Conservation (phyloP, 352 stramenopile genomes). For the Pythium guiyangense region DNA sequence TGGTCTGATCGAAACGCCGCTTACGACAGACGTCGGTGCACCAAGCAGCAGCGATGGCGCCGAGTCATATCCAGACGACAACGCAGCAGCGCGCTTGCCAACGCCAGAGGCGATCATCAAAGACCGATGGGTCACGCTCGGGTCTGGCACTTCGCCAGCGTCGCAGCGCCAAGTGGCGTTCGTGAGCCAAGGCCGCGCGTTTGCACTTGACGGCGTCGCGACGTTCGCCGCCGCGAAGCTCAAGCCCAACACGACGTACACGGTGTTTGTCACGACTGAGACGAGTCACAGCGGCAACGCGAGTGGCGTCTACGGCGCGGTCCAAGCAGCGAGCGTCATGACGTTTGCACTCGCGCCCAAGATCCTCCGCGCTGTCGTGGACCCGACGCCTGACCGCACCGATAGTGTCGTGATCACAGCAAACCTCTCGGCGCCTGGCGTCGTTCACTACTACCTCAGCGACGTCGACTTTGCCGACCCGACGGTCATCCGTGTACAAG, state of each 20-base stretch:
- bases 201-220: background rate
- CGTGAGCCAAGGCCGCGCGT: constrained; percentile 4
- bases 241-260: constrained; percentile 51
- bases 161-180: constrained; percentile 5
- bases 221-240: constrained; percentile 23
- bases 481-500: constrained; percentile 30
- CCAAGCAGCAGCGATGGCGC: background rate
- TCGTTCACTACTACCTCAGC: constrained; percentile 70
- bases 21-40: background rate
- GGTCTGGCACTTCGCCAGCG: background rate
- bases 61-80: background rate
- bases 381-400: constrained; percentile 31
- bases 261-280: constrained; percentile 45
- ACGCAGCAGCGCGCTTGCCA: background rate
- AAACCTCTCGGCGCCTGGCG: constrained; percentile 61
- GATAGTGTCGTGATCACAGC: constrained; percentile 51
- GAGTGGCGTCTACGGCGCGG: constrained; percentile 44
- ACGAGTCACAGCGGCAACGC: constrained; percentile 25
- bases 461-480: constrained; percentile 77
- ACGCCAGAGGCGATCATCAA: constrained; percentile 11
- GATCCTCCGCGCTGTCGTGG: constrained; percentile 54
- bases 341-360: constrained; percentile 55
- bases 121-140: constrained; percentile 1
- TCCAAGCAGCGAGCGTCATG: constrained; percentile 25
- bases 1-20: constrained; percentile 15